A percentile compares a stretch with the other conserved stretches of the same genome.
Evolutionary conservation across 2,329 filamentous ascomycete species (phyloP).

Genomic region (Decorospora gaudefroyi): DNA sequence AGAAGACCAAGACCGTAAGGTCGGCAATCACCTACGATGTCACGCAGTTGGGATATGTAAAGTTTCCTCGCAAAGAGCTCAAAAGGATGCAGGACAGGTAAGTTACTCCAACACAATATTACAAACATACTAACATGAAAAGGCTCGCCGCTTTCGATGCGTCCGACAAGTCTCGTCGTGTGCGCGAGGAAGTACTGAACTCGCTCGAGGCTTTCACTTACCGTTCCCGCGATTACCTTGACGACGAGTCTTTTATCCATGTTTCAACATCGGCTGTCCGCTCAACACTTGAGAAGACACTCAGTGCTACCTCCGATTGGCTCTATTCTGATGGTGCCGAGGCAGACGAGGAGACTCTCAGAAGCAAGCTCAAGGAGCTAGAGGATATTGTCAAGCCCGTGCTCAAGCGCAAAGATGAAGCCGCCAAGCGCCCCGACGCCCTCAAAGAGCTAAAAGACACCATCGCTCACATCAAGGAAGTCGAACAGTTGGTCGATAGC

Average conservation of each 20-base stretch:
- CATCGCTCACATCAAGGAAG: slow-evolving; percentile 71
- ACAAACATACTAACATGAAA: slow-evolving; percentile 17
- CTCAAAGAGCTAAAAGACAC: slow-evolving; percentile 69
- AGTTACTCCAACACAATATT: slow-evolving; percentile 4
- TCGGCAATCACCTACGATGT: slow-evolving; percentile 57
- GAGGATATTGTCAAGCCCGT: slow-evolving; percentile 79
- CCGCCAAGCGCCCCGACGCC: slow-evolving; percentile 69
- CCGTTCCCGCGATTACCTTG: slow-evolving; percentile 79
- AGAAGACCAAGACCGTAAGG: slow-evolving; percentile 58
- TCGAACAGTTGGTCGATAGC: slow-evolving; percentile 70
- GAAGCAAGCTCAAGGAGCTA: slow-evolving; percentile 74
- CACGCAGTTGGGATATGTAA: slow-evolving; percentile 55
- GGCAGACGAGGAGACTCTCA: slow-evolving; percentile 74
- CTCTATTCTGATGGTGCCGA: slow-evolving; percentile 83
- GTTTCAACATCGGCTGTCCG: slow-evolving; percentile 72
- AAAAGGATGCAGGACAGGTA: slow-evolving; percentile 63
- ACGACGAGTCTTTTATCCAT: slow-evolving; percentile 72
- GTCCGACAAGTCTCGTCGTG: slow-evolving; percentile 76
- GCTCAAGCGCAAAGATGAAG: slow-evolving; percentile 74
- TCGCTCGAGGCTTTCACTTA: slow-evolving; percentile 94
- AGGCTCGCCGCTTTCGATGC: slow-evolving; percentile 82
- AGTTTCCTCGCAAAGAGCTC: slow-evolving; percentile 64
- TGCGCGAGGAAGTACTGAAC: slow-evolving; percentile 86
- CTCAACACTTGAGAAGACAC: slow-evolving; percentile 66
- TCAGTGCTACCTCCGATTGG: slow-evolving; percentile 79